phyloP scores from a whole-genome alignment of 345 rosid genomes.

The Eucalyptus urophylla region DNA sequence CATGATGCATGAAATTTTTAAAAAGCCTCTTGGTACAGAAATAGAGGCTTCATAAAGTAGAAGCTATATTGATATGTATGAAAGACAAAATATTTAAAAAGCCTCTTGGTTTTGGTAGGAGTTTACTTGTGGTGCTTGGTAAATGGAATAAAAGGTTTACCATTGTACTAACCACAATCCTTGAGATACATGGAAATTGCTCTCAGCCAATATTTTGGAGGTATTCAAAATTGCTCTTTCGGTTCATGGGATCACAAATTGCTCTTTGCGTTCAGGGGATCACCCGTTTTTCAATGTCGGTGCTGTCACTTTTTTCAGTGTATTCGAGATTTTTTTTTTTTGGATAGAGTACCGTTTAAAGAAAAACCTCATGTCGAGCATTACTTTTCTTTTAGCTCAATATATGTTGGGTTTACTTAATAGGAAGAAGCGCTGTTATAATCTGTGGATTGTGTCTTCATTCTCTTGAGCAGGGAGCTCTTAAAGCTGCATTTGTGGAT shows the following conservation, averaged over 20 bases:
- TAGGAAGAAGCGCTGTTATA: background rate
- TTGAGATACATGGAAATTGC: background rate
- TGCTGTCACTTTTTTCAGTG: background rate
- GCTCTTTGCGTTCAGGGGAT: background rate
- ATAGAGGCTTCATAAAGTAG: background rate
- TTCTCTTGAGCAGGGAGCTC: conserved; percentile 37
- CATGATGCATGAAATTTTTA: background rate
- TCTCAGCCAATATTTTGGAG: background rate
- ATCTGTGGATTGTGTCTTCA: background rate
- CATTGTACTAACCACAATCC: background rate
- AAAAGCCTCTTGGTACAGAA: background rate
- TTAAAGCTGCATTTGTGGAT: conserved; percentile 42
- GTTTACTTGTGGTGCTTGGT: background rate
- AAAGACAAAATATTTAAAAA: background rate
- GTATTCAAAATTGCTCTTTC: background rate
- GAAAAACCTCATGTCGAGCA: background rate
- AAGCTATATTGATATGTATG: background rate
- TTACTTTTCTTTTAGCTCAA: background rate
- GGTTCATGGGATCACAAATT: background rate
- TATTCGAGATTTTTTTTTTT: background rate
- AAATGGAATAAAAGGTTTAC: background rate
- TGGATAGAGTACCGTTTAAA: background rate
- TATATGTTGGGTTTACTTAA: background rate
- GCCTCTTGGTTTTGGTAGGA: background rate
- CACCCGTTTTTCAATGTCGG: no score